Percentiles rank a stretch among this genome's conserved stretches.
These are phyloP conservation scores for Solanum chiquidenum DNA, from an alignment of 257 asterid genomes.

Conservation along the genomic window DNA sequence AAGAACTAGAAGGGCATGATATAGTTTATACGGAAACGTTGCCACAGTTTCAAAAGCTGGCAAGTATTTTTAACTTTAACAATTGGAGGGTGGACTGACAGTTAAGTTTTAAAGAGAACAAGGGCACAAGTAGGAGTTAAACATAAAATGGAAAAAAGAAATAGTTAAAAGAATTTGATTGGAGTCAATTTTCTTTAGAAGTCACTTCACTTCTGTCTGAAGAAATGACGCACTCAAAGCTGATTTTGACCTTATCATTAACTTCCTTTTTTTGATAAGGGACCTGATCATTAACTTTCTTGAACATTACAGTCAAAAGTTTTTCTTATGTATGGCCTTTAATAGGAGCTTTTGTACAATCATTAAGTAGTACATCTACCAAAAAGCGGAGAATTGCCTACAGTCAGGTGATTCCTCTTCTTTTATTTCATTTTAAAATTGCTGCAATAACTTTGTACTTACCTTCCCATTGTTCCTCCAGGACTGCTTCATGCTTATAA, in stretches of 20 bases:
- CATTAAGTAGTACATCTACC: background rate
- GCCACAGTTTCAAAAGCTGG: background rate
- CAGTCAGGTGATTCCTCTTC: background rate
- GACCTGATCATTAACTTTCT: background rate
- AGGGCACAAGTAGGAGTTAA: background rate
- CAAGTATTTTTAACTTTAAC: background rate
- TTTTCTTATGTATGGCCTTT: background rate
- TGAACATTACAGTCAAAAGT: background rate
- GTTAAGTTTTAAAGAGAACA: background rate
- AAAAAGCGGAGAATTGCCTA: background rate
- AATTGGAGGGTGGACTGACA: background rate
- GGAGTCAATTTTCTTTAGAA: background rate
- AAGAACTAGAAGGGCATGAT: background rate
- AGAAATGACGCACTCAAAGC: background rate
- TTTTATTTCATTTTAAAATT: background rate
- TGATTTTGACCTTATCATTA: background rate
- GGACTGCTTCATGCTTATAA: slow-evolving; percentile 73
- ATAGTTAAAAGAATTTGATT: background rate
- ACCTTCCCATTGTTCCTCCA: slow-evolving; percentile 96
- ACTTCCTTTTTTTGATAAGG: background rate
- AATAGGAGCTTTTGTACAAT: background rate
- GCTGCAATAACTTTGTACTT: background rate
- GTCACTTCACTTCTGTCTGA: background rate
- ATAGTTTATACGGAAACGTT: background rate
- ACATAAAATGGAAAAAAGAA: background rate